phyloP scores from a whole-genome alignment of 257 asterid genomes.

The Knoxia roxburghii region DNA sequence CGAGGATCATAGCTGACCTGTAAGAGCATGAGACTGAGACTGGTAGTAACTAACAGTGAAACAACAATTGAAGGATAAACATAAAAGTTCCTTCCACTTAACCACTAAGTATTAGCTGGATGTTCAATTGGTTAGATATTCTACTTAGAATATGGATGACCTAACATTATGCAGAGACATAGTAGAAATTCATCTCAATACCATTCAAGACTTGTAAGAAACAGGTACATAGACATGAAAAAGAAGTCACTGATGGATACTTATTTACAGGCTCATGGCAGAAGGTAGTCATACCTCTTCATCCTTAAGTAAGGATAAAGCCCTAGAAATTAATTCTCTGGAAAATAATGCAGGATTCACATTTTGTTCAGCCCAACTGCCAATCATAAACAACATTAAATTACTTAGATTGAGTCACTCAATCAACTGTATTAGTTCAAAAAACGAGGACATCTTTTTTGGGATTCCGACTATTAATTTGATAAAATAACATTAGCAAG shows the following conservation, averaged over 20 bases:
- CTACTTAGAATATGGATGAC: neutral
- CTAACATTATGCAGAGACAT: neutral
- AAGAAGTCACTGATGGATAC: neutral
- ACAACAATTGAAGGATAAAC: neutral
- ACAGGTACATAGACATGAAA: neutral
- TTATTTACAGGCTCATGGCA: neutral
- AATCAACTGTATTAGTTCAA: no score
- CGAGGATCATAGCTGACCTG: constrained; percentile 70
- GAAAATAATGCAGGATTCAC: constrained; percentile 87
- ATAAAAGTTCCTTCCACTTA: neutral
- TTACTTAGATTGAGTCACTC: neutral
- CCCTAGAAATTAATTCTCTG: constrained; percentile 56
- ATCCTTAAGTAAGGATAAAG: constrained; percentile 46
- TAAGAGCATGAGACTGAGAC: constrained; percentile 11
- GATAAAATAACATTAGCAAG: no score
- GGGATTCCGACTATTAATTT: no score
- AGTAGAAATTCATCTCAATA: neutral
- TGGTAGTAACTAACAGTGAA: neutral
- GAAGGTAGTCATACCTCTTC: constrained; percentile 50
- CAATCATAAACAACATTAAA: neutral
- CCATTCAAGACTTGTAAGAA: neutral
- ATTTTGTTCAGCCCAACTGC: constrained; percentile 80
- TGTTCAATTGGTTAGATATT: neutral
- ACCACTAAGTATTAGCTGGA: neutral
- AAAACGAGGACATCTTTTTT: no score